phyloP scores from a whole-genome alignment of 345 rosid genomes.

The Pugionium dolabratum region DNA sequence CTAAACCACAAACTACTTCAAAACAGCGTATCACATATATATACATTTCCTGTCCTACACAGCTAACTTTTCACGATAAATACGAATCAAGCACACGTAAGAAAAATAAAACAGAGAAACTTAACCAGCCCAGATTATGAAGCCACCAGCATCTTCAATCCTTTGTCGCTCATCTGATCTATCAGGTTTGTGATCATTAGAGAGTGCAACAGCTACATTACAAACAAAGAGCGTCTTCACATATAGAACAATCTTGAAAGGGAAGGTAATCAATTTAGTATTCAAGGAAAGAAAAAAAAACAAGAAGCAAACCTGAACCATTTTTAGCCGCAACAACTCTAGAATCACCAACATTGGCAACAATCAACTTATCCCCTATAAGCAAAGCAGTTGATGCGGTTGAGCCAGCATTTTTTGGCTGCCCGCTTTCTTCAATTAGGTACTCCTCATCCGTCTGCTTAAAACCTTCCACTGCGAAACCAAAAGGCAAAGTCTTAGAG shows the following conservation, averaged over 20 bases:
- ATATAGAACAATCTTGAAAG: neutral
- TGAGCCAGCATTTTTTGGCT: constrained; percentile 89
- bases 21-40: neutral
- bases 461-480: constrained; percentile 67
- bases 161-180: constrained; percentile 92
- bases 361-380: constrained; percentile 81
- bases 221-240: constrained; percentile 13
- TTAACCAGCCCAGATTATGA: constrained; percentile 96
- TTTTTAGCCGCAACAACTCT: constrained; percentile 92
- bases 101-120: neutral
- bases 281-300: neutral
- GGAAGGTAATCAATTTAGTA: neutral
- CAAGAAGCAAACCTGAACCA: constrained; percentile 59
- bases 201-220: constrained; percentile 76
- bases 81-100: neutral
- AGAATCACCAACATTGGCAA: constrained; percentile 98
- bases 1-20: neutral
- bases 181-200: constrained; percentile 97
- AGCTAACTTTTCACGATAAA: neutral
- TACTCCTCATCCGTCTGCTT: constrained; percentile 84
- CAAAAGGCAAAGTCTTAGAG: neutral
- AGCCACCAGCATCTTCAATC: constrained; percentile 98
- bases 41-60: neutral
- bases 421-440: constrained; percentile 76
- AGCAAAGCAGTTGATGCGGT: constrained; percentile 95